A percentile compares a stretch with the other conserved stretches of the same genome.
phyloP scores from a whole-genome alignment of 768 basidiomycete species.

The Lactifluus piperatus region DNA sequence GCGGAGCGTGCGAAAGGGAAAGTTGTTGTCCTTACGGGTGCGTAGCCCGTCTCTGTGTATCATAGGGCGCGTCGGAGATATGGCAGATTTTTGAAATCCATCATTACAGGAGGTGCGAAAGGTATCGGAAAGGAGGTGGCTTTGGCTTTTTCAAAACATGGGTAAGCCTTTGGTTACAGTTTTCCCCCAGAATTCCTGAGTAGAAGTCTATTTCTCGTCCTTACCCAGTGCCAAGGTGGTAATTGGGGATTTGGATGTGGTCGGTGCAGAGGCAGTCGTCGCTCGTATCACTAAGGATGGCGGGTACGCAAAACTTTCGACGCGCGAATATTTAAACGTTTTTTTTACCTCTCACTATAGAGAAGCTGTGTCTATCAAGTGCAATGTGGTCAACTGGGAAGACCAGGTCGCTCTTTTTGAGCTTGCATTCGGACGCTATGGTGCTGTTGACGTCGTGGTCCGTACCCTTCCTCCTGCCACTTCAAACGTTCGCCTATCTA shows the following conservation, averaged over 20 bases:
- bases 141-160: conserved; percentile 20
- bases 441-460: conserved; percentile 28
- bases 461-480: conserved; percentile 5
- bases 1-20: conserved; percentile 22
- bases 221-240: conserved; percentile 14
- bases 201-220: neutral
- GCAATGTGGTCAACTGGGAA: conserved; percentile 23
- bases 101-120: conserved; percentile 19
- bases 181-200: neutral
- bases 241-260: conserved; percentile 13
- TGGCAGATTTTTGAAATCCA: neutral
- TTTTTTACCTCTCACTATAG: neutral
- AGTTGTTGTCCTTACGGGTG: conserved; percentile 25
- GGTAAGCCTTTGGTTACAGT: conserved; percentile 11
- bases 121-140: conserved; percentile 26
- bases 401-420: conserved; percentile 27
- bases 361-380: conserved; percentile 10
- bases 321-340: neutral
- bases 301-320: conserved; percentile 14
- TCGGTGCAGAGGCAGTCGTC: conserved; percentile 11
- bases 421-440: conserved; percentile 22
- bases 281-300: conserved; percentile 9
- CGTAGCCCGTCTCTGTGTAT: neutral
- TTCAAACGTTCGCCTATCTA: neutral
- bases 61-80: neutral